Evolutionary conservation across 1,139 yeast genomes (phyloP), one percentile per base, ranked within the genome.

Genomic region (Protomyces gravidus): DNA sequence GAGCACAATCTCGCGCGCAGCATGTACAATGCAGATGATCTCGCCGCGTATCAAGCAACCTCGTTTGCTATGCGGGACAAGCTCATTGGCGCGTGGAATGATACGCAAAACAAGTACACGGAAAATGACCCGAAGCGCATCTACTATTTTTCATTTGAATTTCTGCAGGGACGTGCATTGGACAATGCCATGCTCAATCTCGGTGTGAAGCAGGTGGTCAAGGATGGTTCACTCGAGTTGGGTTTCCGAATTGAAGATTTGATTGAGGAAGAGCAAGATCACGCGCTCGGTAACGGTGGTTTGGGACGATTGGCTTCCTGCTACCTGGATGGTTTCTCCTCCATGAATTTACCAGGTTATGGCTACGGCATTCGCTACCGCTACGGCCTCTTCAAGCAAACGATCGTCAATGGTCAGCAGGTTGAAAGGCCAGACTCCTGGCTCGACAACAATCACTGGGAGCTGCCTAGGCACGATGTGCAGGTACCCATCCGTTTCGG

Each of bases 281-380:
- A 96, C 15, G 97, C 90, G 23, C 79, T 89, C 61, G 97, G 97
- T 69, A 90, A 90, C 69, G 97, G 97, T 71, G 97, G 97, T 64
- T 77, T 90, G 63, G 97, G 97, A 63, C 82, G 97, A 71, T 78
- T 90, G 69, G 97, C 97, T 40, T 96, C 97, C 42, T 89, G 97
- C 74, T 89, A 88, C 70, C 82, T 90, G 59, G 97, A 90, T 74
- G 88, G 96, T 0, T 76, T 90, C 70, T 83, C 95, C 36, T 84
- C 95, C 5, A 85, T 86, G 67, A 84, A 88, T 71, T 88, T 87
- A 72, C 89, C 95, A 32, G 96, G 95, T 57, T 89, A 97, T 97
- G 97, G 97, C 64, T 90, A 90, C 72, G 97, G 97, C 63, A 77
- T 89, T 67, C 84, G 95, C 70, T 89, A 89, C 74, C 90, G 33